Conservation (phyloP, 2,329 filamentous ascomycete genomes). For the Immersiporthe knoxdaviesiana region DNA sequence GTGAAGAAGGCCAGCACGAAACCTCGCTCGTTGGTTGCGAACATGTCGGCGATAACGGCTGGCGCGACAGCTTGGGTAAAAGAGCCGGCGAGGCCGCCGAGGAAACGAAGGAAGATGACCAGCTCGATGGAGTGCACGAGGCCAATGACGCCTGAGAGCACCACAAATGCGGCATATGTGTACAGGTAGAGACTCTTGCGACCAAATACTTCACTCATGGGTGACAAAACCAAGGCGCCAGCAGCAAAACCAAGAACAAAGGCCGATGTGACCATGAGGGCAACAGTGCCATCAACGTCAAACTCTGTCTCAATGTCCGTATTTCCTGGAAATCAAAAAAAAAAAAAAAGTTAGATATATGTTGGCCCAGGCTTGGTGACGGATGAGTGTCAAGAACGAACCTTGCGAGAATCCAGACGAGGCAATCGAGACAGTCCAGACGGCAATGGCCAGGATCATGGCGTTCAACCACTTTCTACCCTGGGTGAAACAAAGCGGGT, state of each 20-base stretch:
- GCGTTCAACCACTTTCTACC: constrained; percentile 46
- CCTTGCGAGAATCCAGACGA: constrained; percentile 42
- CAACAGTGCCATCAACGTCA: constrained; percentile 42
- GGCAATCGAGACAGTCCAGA: constrained; percentile 47
- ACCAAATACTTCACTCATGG: constrained; percentile 57
- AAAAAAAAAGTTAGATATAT: constrained; percentile 19
- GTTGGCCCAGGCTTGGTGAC: too few relatives aligned
- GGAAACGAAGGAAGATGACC: constrained; percentile 65
- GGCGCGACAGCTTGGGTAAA: constrained; percentile 65
- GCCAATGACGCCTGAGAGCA: constrained; percentile 65
- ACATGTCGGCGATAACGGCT: constrained; percentile 66
- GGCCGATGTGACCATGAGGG: constrained; percentile 40
- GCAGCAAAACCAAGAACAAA: constrained; percentile 34
- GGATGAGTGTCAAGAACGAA: constrained; percentile 27
- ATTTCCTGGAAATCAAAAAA: too few relatives aligned
- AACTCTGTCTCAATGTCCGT: constrained; percentile 44
- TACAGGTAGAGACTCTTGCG: constrained; percentile 60
- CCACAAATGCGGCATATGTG: constrained; percentile 59
- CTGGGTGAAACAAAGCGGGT: constrained; percentile 44
- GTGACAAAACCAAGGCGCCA: constrained; percentile 31
- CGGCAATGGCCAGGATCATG: constrained; percentile 45
- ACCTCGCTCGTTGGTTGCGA: constrained; percentile 55
- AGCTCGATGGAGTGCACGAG: constrained; percentile 60
- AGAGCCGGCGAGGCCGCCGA: constrained; percentile 64
- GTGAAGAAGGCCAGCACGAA: constrained; percentile 67